These are phyloP conservation scores for Herpotrichia juniperi DNA, from an alignment of 2,329 filamentous ascomycete species.

Conservation along the genomic window DNA sequence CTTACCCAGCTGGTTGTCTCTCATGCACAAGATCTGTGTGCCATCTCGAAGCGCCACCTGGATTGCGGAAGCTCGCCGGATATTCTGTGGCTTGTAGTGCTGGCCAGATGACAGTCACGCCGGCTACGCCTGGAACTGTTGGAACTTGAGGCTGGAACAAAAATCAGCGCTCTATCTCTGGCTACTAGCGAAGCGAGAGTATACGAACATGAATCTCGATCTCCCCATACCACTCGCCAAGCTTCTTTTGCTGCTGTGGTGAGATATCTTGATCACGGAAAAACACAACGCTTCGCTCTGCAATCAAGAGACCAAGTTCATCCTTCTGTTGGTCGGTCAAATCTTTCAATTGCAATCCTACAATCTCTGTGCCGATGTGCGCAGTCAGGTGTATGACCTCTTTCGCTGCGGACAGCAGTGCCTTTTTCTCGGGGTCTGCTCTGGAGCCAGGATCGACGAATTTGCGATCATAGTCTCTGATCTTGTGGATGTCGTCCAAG, in stretches of 20 bases:
- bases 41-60: slow-evolving; percentile 72
- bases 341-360: slow-evolving; percentile 54
- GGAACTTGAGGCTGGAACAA: slow-evolving; percentile 68
- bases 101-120: slow-evolving; percentile 72
- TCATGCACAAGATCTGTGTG: slow-evolving; percentile 76
- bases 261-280: slow-evolving; percentile 57
- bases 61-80: slow-evolving; percentile 67
- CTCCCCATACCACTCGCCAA: slow-evolving; percentile 52
- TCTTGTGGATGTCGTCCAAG: slow-evolving; percentile 71
- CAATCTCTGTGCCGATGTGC: slow-evolving; percentile 46
- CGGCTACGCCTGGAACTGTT: slow-evolving; percentile 70
- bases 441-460: slow-evolving; percentile 51
- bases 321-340: slow-evolving; percentile 56
- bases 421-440: slow-evolving; percentile 57
- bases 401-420: slow-evolving; percentile 43
- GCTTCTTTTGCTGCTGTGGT: slow-evolving; percentile 36
- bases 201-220: slow-evolving; percentile 71
- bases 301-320: slow-evolving; percentile 53
- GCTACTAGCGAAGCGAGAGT: not conserved
- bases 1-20: slow-evolving; percentile 66
- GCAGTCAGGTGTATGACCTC: slow-evolving; percentile 49
- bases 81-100: slow-evolving; percentile 68
- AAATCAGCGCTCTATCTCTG: not conserved
- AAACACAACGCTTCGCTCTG: slow-evolving; percentile 53
- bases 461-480: slow-evolving; percentile 57